Conservation (phyloP, 345 rosid species). For the Citrus sp. region DNA sequence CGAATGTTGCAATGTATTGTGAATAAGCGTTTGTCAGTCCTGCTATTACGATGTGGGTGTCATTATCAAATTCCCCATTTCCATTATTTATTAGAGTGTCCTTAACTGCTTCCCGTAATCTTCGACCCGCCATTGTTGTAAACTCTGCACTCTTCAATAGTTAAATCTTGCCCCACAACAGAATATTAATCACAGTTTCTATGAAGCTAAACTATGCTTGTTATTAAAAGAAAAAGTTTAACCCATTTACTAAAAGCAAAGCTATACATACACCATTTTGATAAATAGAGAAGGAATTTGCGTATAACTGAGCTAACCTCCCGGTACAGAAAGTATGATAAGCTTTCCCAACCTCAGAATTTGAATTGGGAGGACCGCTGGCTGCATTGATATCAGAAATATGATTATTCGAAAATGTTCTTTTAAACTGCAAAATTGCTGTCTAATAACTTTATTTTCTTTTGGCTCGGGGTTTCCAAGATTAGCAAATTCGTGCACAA, state of each 20-base stretch:
- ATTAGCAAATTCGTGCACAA: background rate
- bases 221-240: no score
- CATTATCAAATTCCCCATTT: constrained; percentile 37
- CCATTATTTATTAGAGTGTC: constrained; percentile 44
- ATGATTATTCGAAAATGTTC: background rate
- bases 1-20: constrained; percentile 48
- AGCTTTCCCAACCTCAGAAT: constrained; percentile 47
- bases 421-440: background rate
- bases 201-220: no score
- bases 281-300: no score
- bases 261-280: no score
- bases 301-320: constrained; percentile 26
- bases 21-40: constrained; percentile 60
- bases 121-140: constrained; percentile 58
- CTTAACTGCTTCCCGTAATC: constrained; percentile 57
- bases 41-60: constrained; percentile 46
- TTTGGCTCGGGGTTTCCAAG: no score
- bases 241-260: no score
- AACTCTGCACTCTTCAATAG: constrained; percentile 36
- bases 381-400: constrained; percentile 32
- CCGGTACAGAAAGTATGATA: constrained; percentile 56
- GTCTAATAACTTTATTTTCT: background rate
- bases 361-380: constrained; percentile 58
- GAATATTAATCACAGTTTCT: no score
- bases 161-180: background rate